These are phyloP conservation scores for Apiotrichum gamsii DNA, from an alignment of 1,284 basidiomycete species.

Conservation along the genomic window DNA sequence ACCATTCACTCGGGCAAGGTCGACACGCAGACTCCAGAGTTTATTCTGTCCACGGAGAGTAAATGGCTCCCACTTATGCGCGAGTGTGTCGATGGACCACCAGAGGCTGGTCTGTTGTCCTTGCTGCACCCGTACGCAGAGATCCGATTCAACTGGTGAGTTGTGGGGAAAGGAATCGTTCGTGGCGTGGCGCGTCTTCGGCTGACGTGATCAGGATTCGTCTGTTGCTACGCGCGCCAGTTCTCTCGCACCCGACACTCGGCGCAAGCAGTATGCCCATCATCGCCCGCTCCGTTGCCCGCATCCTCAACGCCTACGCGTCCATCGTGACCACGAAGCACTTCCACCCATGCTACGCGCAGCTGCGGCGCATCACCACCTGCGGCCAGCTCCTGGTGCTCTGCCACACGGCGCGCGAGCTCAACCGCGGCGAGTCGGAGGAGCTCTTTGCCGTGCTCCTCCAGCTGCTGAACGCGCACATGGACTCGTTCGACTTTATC, in stretches of 20 bases:
- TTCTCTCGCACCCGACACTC: constrained; percentile 15
- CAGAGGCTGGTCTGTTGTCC: constrained; percentile 7
- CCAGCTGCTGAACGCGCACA: constrained; percentile 12
- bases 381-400: constrained; percentile 28
- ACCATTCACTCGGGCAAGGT: constrained; percentile 21
- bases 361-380: constrained; percentile 22
- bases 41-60: constrained; percentile 17
- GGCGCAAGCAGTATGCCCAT: constrained; percentile 17
- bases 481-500: constrained; percentile 13
- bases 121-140: constrained; percentile 20
- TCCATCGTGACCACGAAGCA: constrained; percentile 11
- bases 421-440: constrained; percentile 16
- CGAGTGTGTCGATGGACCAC: constrained; percentile 15
- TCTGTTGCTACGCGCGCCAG: constrained; percentile 21
- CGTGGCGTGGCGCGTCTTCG: too few relatives aligned
- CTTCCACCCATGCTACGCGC: constrained; percentile 24
- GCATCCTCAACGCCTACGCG: constrained; percentile 24
- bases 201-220: constrained; percentile 18
- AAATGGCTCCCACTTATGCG: constrained; percentile 17
- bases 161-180: neutral
- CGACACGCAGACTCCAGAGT: constrained; percentile 24
- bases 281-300: constrained; percentile 19
- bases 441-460: constrained; percentile 17
- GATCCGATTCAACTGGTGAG: constrained; percentile 26
- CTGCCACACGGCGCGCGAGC: constrained; percentile 18